Evolutionary conservation across 2,329 filamentous ascomycete genomes (phyloP), one percentile per base, ranked within the genome.

Genomic region (Orbilia blumenaviensis): DNA sequence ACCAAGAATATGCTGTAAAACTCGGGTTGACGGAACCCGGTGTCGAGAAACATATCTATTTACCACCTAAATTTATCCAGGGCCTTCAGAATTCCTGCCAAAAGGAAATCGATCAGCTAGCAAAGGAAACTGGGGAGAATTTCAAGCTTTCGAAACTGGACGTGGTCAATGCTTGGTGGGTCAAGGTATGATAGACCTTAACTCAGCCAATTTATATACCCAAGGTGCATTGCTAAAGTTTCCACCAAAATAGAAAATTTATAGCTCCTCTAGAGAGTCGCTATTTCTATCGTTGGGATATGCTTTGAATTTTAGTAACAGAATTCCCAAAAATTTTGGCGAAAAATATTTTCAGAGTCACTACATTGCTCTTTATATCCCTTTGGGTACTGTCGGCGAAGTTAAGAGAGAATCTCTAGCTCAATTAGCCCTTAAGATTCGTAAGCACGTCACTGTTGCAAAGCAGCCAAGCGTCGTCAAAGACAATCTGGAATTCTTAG

Each of bases 321-420:
- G 23, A 14, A 62, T 73, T 41, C 41, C 27, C 6, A 32, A 38
- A 5, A 18, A 66, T 14, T 10, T 23, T 6, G 27, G 29, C 9
- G 68, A 66, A 29, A 73, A 61, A 12, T 66, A 61, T 18, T 66
- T 73, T 32, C 61, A 73, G 23, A 61, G 68, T 2, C 68, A 73
- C 9, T 73, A 73, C 52, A 66, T 66, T 34, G 54, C 42, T 4
- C 16, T 73, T 12, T 63, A 66, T 16, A 14, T 73, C 23, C 68
- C 68, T 10, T 18, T 73, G n/a, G 62, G 61, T 14, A 61, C 68
- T 1, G 62, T 66, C n/a, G 68, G 29, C 8, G 68, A 73, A 29
- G 27, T 66, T 9, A 73, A 62, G 12, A 36, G 46, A 6, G 14
- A 41, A 14, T 73, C 68, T 2, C 18, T 73, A 10, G 68, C 68